These are phyloP conservation scores for Gelatoporia subvermispora DNA, from an alignment of 768 basidiomycete species.

Conservation along the genomic window DNA sequence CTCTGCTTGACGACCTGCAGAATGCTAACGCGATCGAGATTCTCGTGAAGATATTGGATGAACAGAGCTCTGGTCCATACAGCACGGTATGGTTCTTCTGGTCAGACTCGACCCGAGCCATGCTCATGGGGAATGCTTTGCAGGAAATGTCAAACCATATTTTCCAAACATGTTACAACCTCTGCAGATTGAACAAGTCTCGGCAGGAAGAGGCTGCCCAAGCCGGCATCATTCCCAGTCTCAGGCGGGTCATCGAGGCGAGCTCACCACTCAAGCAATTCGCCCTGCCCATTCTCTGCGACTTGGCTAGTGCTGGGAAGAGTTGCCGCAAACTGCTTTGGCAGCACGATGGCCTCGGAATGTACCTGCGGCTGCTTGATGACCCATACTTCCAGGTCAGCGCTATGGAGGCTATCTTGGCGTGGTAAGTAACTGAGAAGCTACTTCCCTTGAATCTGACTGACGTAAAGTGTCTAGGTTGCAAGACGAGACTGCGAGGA, in stretches of 20 bases:
- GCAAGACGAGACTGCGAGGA: conserved; percentile 90
- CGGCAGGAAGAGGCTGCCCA: conserved; percentile 97
- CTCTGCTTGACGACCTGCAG: conserved; percentile 86
- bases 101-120: not conserved
- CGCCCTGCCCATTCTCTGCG: conserved; percentile 93
- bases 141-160: conserved; percentile 97
- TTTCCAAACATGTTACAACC: conserved; percentile 95
- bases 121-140: not conserved
- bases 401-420: conserved; percentile 83
- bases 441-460: not conserved
- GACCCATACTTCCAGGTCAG: conserved; percentile 92
- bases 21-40: conserved; percentile 94
- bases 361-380: conserved; percentile 74
- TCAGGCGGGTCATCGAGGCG: conserved; percentile 83
- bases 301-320: conserved; percentile 93
- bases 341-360: conserved; percentile 85
- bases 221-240: conserved; percentile 88
- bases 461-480: conserved; percentile 50
- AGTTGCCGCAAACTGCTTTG: conserved; percentile 84
- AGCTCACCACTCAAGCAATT: conserved; percentile 95
- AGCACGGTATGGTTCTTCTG: conserved; percentile 78
- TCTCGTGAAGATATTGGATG: conserved; percentile 79
- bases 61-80: conserved; percentile 72
- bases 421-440: conserved; percentile 55
- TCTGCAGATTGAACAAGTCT: conserved; percentile 90